Conservation (phyloP, 1,139 yeast species). For the Geotrichum phurueaensis region DNA sequence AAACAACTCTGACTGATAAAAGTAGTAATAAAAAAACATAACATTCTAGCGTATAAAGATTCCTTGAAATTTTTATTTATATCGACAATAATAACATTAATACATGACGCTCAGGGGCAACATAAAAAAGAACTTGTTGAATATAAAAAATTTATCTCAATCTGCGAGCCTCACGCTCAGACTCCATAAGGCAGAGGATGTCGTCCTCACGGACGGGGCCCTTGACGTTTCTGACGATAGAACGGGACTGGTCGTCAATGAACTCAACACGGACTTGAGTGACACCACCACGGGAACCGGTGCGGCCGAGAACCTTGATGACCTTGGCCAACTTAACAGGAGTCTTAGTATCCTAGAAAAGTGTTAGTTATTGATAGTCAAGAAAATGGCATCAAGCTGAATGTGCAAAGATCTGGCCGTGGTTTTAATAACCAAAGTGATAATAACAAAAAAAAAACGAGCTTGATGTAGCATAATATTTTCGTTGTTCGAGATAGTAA, state of each 20-base stretch:
- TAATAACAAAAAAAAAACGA: neutral
- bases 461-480: no score
- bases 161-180: slow-evolving; percentile 97
- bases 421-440: neutral
- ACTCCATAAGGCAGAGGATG: slow-evolving; percentile 98
- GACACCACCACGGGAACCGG: slow-evolving; percentile 99
- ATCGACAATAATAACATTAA: neutral
- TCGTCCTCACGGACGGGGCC: slow-evolving; percentile 99
- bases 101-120: neutral
- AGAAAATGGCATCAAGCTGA: neutral
- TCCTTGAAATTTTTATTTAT: neutral
- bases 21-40: neutral
- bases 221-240: slow-evolving; percentile 98
- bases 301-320: slow-evolving; percentile 98
- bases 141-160: slow-evolving; percentile 35
- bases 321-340: slow-evolving; percentile 99
- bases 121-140: slow-evolving; percentile 6
- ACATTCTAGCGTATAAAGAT: neutral
- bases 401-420: neutral
- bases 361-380: slow-evolving; percentile 4
- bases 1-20: no score
- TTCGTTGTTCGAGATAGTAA: no score
- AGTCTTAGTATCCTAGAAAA: slow-evolving; percentile 39
- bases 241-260: slow-evolving; percentile 96
- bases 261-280: slow-evolving; percentile 99